Evolutionary conservation across 441 rosid species (phyloP).

Genomic region (Populus hybrid): DNA sequence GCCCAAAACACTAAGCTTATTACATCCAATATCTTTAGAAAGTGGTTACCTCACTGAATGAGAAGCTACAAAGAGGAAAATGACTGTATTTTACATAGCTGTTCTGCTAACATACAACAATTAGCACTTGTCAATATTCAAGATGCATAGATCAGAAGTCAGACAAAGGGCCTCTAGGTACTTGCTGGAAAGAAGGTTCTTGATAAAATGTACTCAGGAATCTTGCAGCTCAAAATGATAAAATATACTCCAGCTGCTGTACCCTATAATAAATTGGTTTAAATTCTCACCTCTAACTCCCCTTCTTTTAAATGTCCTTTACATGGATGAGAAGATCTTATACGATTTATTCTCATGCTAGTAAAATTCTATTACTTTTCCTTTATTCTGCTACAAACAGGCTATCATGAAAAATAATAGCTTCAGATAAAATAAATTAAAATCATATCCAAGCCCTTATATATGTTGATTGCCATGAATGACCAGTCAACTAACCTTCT

Average conservation of each 20-base stretch:
- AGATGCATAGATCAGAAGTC: background rate
- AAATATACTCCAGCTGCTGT: background rate
- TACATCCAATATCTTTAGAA: background rate
- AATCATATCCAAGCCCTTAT: background rate
- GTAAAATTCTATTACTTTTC: background rate
- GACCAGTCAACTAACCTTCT: background rate
- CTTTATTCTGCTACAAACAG: background rate
- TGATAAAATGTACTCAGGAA: background rate
- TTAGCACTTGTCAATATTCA: background rate
- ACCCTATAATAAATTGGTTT: background rate
- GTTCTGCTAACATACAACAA: background rate
- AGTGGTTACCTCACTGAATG: background rate
- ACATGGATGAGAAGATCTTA: background rate
- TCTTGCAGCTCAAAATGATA: background rate
- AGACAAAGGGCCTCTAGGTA: background rate
- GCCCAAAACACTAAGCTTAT: background rate
- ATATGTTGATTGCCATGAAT: background rate
- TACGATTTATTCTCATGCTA: conserved; percentile 5
- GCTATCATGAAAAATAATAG: background rate
- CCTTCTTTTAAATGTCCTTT: background rate
- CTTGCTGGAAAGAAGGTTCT: background rate
- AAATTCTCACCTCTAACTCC: background rate
- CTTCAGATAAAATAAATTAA: background rate
- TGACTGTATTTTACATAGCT: background rate
- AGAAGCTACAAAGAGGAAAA: background rate